Evolutionary conservation across 768 basidiomycete species (phyloP).

Genomic region (Botryobasidium botryosum): DNA sequence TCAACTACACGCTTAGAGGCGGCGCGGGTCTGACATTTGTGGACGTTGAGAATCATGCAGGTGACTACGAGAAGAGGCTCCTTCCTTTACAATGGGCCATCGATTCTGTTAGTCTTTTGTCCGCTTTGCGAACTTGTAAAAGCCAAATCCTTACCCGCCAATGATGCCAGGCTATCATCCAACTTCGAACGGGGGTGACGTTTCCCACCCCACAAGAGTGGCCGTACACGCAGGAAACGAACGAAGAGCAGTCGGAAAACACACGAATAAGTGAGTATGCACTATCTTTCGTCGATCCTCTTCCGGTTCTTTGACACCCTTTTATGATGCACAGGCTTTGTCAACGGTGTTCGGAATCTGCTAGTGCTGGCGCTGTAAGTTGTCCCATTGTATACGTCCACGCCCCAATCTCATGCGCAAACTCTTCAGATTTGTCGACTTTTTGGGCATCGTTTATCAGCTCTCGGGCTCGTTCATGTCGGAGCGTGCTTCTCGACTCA

Average conservation of each 20-base stretch:
- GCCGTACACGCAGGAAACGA: slow-evolving; percentile 54
- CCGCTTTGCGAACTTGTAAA: background rate
- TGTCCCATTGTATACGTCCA: background rate
- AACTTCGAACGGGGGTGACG: slow-evolving; percentile 39
- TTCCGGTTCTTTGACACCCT: background rate
- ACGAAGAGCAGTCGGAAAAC: slow-evolving; percentile 37
- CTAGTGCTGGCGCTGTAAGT: slow-evolving; percentile 52
- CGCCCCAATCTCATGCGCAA: background rate
- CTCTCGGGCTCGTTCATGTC: slow-evolving; percentile 51
- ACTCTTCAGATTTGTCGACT: slow-evolving; percentile 40
- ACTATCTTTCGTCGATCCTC: background rate
- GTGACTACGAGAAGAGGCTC: slow-evolving; percentile 50
- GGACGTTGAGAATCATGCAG: slow-evolving; percentile 45
- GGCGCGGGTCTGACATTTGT: slow-evolving; percentile 49
- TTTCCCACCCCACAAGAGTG: slow-evolving; percentile 48
- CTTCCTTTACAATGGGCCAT: slow-evolving; percentile 65
- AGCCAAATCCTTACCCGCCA: background rate
- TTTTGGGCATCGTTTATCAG: slow-evolving; percentile 60
- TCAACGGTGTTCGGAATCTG: slow-evolving; percentile 45
- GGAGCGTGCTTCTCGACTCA: slow-evolving; percentile 47
- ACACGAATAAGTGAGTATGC: slow-evolving; percentile 44
- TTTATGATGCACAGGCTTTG: slow-evolving; percentile 31
- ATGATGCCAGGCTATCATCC: slow-evolving; percentile 45
- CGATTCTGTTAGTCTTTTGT: slow-evolving; percentile 34
- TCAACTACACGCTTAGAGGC: slow-evolving; percentile 50